Evolutionary conservation across 345 rosid species (phyloP).

Genomic region (Erysimum cheiranthoides): DNA sequence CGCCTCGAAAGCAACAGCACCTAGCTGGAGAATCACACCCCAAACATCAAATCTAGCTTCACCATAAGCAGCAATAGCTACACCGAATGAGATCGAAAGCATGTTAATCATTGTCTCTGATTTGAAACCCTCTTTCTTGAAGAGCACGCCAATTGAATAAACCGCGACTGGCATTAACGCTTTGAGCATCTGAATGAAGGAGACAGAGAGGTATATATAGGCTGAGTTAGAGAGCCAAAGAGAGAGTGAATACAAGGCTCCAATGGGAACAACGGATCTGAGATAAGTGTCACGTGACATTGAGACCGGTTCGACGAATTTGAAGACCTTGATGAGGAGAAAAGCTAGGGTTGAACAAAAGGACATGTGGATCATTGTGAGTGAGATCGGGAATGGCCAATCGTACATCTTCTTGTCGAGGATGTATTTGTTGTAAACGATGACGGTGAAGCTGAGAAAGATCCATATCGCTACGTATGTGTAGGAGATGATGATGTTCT

Average conservation of each 20-base stretch:
- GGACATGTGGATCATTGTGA: constrained; percentile 98
- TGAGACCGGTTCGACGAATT: constrained; percentile 86
- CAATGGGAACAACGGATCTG: constrained; percentile 90
- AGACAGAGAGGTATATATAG: constrained; percentile 90
- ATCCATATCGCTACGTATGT: constrained; percentile 91
- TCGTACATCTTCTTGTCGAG: constrained; percentile 95
- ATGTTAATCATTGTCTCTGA: constrained; percentile 62
- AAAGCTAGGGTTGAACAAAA: constrained; percentile 86
- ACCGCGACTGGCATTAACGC: constrained; percentile 98
- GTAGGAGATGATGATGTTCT: constrained; percentile 91
- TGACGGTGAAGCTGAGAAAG: constrained; percentile 97
- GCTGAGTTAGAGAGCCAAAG: constrained; percentile 97
- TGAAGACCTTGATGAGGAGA: constrained; percentile 87
- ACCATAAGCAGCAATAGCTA: constrained; percentile 69
- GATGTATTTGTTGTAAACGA: constrained; percentile 98
- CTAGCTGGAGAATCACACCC: constrained; percentile 65
- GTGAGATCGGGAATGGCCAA: constrained; percentile 96
- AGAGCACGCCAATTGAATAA: constrained; percentile 66
- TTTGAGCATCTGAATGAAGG: constrained; percentile 95
- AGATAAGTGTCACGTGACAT: constrained; percentile 83
- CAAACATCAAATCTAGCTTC: constrained; percentile 68
- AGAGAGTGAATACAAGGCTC: constrained; percentile 84
- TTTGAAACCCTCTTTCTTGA: constrained; percentile 57
- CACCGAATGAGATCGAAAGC: constrained; percentile 67
- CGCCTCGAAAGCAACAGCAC: constrained; percentile 72